Evolutionary conservation across 2,329 filamentous ascomycete genomes (phyloP).

Genomic region (Clonostachys rosea): DNA sequence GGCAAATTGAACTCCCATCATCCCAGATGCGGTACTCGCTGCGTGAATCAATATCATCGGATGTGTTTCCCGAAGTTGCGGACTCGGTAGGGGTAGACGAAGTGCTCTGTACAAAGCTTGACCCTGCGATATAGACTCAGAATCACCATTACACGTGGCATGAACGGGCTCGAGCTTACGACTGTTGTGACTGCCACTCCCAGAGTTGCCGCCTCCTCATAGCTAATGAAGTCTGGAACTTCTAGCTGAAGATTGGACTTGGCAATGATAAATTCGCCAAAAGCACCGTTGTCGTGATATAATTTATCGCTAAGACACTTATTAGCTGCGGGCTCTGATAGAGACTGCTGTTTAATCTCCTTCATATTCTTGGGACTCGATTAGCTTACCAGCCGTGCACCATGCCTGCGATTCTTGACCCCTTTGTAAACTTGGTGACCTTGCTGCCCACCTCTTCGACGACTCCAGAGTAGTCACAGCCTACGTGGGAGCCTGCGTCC

Average conservation of each 20-base stretch:
- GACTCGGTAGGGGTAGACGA: conserved; percentile 35
- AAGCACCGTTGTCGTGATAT: conserved; percentile 34
- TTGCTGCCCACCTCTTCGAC: conserved; percentile 37
- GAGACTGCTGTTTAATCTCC: background rate
- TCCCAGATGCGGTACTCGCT: conserved; percentile 49
- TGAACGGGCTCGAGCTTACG: background rate
- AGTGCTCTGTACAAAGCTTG: conserved; percentile 42
- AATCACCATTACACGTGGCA: no score
- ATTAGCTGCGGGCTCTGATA: no score
- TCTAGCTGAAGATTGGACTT: conserved; percentile 34
- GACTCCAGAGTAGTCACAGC: conserved; percentile 40
- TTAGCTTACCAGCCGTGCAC: conserved; percentile 20
- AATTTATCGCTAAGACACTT: background rate
- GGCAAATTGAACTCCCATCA: conserved; percentile 41
- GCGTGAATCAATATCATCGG: conserved; percentile 39
- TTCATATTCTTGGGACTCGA: background rate
- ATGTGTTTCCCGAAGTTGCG: conserved; percentile 5
- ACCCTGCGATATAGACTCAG: conserved; percentile 12
- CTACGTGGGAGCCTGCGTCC: conserved; percentile 14
- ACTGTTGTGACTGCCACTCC: conserved; percentile 35
- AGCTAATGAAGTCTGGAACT: conserved; percentile 36
- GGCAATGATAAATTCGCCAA: conserved; percentile 28
- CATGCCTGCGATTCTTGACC: conserved; percentile 39
- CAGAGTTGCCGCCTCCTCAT: conserved; percentile 38
- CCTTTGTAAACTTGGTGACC: conserved; percentile 38